Conservation (phyloP, 331 rosid genomes). For the Dryas integrifolia region DNA sequence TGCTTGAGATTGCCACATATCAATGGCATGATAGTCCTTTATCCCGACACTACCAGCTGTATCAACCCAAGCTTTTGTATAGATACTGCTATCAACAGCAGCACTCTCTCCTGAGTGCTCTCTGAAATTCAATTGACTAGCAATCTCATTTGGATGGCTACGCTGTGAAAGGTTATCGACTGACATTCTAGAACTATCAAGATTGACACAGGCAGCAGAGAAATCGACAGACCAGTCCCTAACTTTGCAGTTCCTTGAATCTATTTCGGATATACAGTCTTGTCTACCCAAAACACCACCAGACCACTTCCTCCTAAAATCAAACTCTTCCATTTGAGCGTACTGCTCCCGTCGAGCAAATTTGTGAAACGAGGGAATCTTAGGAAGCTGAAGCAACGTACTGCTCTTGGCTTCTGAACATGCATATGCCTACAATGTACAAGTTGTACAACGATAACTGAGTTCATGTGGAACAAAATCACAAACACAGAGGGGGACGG, state of each 20-base stretch:
- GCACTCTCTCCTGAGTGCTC: conserved; percentile 98
- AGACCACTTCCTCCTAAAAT: conserved; percentile 72
- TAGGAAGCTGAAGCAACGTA: conserved; percentile 77
- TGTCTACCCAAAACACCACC: conserved; percentile 88
- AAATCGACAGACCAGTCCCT: conserved; percentile 98
- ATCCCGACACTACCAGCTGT: conserved; percentile 74
- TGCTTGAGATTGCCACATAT: conserved; percentile 99
- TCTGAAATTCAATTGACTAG: conserved; percentile 74
- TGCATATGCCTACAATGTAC: conserved; percentile 74
- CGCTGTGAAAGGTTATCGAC: conserved; percentile 82
- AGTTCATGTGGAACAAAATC: conserved; percentile 24
- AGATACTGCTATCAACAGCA: conserved; percentile 81
- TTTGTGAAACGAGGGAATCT: conserved; percentile 96
- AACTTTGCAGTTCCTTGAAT: conserved; percentile 93
- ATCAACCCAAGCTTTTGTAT: conserved; percentile 99
- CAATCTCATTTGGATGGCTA: conserved; percentile 92
- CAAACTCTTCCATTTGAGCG: conserved; percentile 74
- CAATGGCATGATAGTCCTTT: conserved; percentile 89
- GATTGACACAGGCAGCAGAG: conserved; percentile 84
- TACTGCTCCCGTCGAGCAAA: conserved; percentile 83
- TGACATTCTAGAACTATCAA: conserved; percentile 68
- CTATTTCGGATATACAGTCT: conserved; percentile 92
- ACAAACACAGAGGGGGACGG: conserved; percentile 16
- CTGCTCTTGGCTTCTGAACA: conserved; percentile 84
- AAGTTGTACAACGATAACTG: conserved; percentile 11